Percentiles rank a stretch among this genome's conserved stretches.
Conservation (phyloP, 73 alveolate genomes). For the Effrenium voratum region DNA sequence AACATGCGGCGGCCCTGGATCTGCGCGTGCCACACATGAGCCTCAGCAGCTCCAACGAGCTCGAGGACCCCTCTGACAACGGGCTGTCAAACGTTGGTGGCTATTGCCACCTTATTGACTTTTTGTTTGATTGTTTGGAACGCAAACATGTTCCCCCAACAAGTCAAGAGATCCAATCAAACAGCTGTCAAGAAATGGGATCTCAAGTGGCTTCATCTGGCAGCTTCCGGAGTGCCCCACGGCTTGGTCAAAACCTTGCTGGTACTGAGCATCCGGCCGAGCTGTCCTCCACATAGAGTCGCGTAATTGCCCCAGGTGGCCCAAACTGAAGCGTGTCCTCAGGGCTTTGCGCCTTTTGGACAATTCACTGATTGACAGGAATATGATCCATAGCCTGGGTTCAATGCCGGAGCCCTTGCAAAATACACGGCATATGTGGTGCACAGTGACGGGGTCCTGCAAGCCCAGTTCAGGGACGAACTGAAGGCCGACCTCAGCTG, state of each 20-base stretch:
- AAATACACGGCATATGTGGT: no score
- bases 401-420: no score
- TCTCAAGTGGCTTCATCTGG: background rate
- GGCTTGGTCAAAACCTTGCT: background rate
- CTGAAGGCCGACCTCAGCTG: constrained; percentile 50
- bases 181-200: background rate
- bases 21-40: constrained; percentile 91
- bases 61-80: no score
- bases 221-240: background rate
- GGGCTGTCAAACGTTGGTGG: no score
- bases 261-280: background rate
- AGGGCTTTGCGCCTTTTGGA: background rate
- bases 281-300: constrained; percentile 52
- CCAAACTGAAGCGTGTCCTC: constrained; percentile 80
- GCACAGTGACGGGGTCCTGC: constrained; percentile 60
- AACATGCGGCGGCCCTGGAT: constrained; percentile 89
- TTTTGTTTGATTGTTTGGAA: background rate
- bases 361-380: no score
- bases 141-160: background rate
- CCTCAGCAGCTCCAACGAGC: constrained; percentile 38
- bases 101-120: no score
- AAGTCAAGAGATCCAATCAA: background rate
- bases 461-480: constrained; percentile 43
- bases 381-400: no score
- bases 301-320: constrained; percentile 66